A percentile compares a stretch with the other conserved stretches of the same genome.
Conservation (phyloP, 371 early-diverging fungal genomes). For the Mucor ambiguus region DNA sequence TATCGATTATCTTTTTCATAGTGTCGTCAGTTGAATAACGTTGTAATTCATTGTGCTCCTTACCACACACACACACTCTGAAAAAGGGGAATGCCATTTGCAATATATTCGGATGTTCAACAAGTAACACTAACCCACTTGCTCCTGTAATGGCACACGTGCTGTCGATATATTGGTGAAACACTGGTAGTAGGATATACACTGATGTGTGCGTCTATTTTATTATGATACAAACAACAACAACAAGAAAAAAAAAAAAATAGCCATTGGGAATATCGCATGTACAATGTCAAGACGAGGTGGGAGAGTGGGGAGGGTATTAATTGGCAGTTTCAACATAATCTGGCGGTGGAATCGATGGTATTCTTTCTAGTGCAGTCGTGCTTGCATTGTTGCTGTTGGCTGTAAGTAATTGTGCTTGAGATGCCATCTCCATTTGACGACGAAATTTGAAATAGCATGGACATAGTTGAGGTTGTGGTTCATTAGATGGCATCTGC, state of each 20-base stretch:
- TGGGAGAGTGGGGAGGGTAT: neutral
- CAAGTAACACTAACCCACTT: slow-evolving; percentile 4
- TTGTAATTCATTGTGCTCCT: neutral
- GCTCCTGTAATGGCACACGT: slow-evolving; percentile 1
- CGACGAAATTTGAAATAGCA: slow-evolving; percentile 44
- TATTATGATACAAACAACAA: neutral
- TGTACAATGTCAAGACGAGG: neutral
- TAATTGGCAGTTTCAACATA: slow-evolving; percentile 30
- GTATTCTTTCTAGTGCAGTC: slow-evolving; percentile 29
- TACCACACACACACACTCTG: neutral
- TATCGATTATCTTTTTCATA: too few relatives aligned
- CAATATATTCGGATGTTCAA: slow-evolving; percentile 5
- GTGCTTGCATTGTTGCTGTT: slow-evolving; percentile 3
- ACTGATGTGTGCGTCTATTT: too few relatives aligned
- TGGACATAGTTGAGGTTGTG: slow-evolving; percentile 34
- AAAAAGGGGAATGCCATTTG: neutral
- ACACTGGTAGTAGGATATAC: neutral
- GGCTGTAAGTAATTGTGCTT: slow-evolving; percentile 29
- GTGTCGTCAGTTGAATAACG: neutral
- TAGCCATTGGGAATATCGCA: slow-evolving; percentile 1
- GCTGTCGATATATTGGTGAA: slow-evolving; percentile 4
- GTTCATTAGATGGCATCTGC: slow-evolving; percentile 20
- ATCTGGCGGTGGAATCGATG: slow-evolving; percentile 49
- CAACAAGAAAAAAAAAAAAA: neutral
- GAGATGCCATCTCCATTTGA: slow-evolving; percentile 46